Conservation (phyloP, 2,329 filamentous ascomycete genomes). For the Colletotrichum ledebouriae region DNA sequence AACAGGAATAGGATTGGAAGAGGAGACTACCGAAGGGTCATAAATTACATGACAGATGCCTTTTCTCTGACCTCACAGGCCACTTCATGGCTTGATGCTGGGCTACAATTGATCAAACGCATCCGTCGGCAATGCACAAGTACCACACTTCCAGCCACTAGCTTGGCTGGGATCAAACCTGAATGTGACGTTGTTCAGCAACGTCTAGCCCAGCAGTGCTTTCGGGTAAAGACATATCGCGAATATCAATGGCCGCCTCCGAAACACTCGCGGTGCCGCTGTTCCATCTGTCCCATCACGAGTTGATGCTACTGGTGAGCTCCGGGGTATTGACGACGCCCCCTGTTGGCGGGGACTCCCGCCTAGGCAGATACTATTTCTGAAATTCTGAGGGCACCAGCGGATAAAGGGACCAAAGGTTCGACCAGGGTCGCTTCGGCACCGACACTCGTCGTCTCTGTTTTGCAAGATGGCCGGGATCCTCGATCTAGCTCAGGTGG, state of each 20-base stretch:
- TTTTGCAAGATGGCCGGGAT: constrained; percentile 1
- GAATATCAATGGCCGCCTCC: constrained; percentile 19
- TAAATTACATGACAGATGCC: constrained; percentile 50
- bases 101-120: constrained; percentile 19
- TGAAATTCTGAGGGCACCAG: constrained; percentile 38
- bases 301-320: constrained; percentile 10
- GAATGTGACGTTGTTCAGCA: constrained; percentile 1
- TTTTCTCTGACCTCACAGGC: constrained; percentile 48
- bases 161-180: constrained; percentile 5
- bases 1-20: constrained; percentile 42
- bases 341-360: constrained; percentile 32
- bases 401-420: constrained; percentile 39
- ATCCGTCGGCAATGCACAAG: constrained; percentile 31
- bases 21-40: constrained; percentile 50
- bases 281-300: constrained; percentile 21
- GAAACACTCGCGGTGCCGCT: constrained; percentile 21
- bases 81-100: constrained; percentile 49
- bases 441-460: constrained; percentile 20
- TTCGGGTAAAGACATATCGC: constrained; percentile 11
- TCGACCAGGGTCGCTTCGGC: constrained; percentile 34
- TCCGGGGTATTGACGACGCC: neutral
- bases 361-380: constrained; percentile 36
- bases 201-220: neutral
- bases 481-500: constrained; percentile 9
- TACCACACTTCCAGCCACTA: constrained; percentile 9